phyloP scores from a whole-genome alignment of 2,329 filamentous ascomycete species.

The Ploettnerulaceae sp. region DNA sequence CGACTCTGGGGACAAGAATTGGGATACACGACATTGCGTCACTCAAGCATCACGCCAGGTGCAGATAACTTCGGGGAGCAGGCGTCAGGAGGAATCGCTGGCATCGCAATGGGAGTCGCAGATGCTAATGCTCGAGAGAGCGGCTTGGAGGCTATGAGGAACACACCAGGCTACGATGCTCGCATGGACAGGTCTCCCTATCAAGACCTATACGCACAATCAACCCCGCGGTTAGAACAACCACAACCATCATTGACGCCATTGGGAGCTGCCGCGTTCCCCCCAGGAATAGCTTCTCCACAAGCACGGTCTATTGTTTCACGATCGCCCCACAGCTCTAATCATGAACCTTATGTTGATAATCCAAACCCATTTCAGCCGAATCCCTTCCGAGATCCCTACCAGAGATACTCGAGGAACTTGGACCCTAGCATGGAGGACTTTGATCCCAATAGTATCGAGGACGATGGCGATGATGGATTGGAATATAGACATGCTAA shows the following conservation, averaged over 20 bases:
- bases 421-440: conserved; percentile 29
- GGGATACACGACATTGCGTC: conserved; percentile 23
- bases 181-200: conserved; percentile 14
- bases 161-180: conserved; percentile 29
- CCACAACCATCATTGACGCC: conserved; percentile 30
- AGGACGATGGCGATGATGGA: conserved; percentile 85
- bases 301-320: conserved; percentile 26
- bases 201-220: conserved; percentile 18
- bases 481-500: conserved; percentile 50
- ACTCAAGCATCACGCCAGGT: conserved; percentile 50
- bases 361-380: conserved; percentile 10
- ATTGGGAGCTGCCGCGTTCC: conserved; percentile 30
- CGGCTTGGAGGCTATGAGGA: conserved; percentile 57
- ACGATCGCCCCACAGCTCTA: conserved; percentile 23
- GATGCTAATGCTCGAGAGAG: conserved; percentile 60
- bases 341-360: conserved; percentile 30
- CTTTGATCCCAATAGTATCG: conserved; percentile 67
- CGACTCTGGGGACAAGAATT: conserved; percentile 25
- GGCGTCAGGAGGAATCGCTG: conserved; percentile 61
- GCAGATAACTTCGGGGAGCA: conserved; percentile 62
- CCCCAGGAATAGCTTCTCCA: conserved; percentile 28
- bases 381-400: too few species aligned
- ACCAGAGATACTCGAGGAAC: conserved; percentile 30
- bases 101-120: conserved; percentile 61
- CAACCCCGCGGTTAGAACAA: conserved; percentile 14